These are phyloP conservation scores for Acidiella bohemica DNA, from an alignment of 495 filamentous ascomycete species.

Conservation along the genomic window DNA sequence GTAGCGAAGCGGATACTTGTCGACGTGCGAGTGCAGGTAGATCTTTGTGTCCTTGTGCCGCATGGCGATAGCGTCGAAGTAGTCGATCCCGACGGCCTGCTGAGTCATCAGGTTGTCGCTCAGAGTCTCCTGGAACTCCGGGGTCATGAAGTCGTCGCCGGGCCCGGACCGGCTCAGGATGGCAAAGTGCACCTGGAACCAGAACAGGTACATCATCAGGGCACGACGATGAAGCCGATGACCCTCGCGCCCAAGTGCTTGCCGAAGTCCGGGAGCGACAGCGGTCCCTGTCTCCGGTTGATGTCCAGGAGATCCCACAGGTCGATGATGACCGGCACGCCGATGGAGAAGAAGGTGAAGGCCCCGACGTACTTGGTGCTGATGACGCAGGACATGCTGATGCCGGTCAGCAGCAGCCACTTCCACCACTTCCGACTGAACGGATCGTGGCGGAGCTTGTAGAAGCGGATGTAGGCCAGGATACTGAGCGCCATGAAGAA, in stretches of 20 bases:
- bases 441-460: slow-evolving; percentile 81
- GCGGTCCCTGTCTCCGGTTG: slow-evolving; percentile 61
- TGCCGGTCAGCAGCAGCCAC: slow-evolving; percentile 89
- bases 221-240: slow-evolving; percentile 71
- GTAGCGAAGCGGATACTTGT: slow-evolving; percentile 83
- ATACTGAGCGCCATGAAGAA: slow-evolving; percentile 91
- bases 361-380: slow-evolving; percentile 96
- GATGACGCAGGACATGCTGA: slow-evolving; percentile 90
- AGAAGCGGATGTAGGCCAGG: slow-evolving; percentile 90
- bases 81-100: slow-evolving; percentile 73
- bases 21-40: slow-evolving; percentile 84
- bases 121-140: slow-evolving; percentile 92
- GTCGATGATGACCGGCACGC: slow-evolving; percentile 82
- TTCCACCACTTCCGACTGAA: slow-evolving; percentile 99
- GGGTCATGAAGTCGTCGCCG: slow-evolving; percentile 97
- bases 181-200: slow-evolving; percentile 98
- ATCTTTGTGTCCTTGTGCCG: slow-evolving; percentile 95
- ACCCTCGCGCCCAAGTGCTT: slow-evolving; percentile 83
- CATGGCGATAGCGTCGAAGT: slow-evolving; percentile 77
- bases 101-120: slow-evolving; percentile 85
- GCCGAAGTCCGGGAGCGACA: slow-evolving; percentile 62
- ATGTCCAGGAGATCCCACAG: slow-evolving; percentile 90
- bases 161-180: slow-evolving; percentile 80
- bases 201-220: slow-evolving; percentile 96
- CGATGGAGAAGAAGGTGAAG: slow-evolving; percentile 96